Base-by-base conservation (phyloP, 257 asterid species). In the Hygrophila difformis region DNA sequence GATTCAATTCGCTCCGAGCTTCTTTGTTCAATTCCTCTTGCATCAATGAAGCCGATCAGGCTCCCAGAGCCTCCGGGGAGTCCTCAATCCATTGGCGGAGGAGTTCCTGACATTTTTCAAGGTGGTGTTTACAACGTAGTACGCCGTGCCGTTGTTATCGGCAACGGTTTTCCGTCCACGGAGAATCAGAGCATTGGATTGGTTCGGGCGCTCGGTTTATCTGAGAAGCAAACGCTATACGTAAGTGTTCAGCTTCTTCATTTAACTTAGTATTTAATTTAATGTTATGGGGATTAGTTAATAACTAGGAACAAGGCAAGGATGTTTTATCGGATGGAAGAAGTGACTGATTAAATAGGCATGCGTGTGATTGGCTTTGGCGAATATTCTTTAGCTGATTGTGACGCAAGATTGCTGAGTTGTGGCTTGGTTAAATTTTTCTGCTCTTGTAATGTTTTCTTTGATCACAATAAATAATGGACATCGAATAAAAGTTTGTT, bases 31-130 rank as follows among this genome's bases (percentile, higher is more conserved):
- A 9, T n/a, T n/a, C n/a, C n/a, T n/a, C n/a, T 5, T 10, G 53
- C 53, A 17, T 13, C 43, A n/a, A 82, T 86, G 98, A 89, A 85
- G 78, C 94, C 96, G 36, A 89, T 89, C 31, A 72, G 79, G 78
- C 77, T 89, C 50, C 98, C 98, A 61, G 88, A 76, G 66, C 98
- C 94, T 19, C 96, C 96, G 45, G 69, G 70, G 31, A 89, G 94
- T 71, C 92, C 96, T 7, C 75, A 52, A 47, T 60, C 70, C 35
- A 69, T 71, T 42, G 73, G 79, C 11, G 87, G 79, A 8, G 87
- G 94, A 51, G 64, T 80, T 39, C 85, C 93, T 19, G 96, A 85
- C 47, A 80, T 91, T 46, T 91, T 91, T 58, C 94, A 82, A 40
- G 87, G 73, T 47, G 98, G 93, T 17, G 79, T 82, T 38, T 65